Conservation (phyloP, 225 moss, liverwort and hornwort genomes). For the Polytrichum formosum region DNA sequence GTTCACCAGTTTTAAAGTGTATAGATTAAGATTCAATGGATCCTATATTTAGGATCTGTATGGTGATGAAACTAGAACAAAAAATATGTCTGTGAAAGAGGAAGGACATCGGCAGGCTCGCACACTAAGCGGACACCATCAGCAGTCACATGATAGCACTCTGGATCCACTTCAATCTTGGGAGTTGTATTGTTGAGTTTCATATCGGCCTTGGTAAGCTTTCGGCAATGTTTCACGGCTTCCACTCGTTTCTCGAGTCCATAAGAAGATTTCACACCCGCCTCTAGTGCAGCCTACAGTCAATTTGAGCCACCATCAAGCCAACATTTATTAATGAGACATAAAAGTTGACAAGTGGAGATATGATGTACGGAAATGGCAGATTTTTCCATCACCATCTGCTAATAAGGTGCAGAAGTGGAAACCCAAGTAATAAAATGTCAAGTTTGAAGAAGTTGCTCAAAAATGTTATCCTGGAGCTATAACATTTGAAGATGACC, state of each 20-base stretch:
- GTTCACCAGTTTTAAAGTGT: no score
- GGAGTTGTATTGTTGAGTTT: conserved; percentile 73
- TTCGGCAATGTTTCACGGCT: conserved; percentile 68
- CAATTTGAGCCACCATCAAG: background rate
- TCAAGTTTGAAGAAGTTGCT: no score
- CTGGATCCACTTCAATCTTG: conserved; percentile 72
- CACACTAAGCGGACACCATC: conserved; percentile 67
- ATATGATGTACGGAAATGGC: no score
- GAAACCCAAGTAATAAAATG: background rate
- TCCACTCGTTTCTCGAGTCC: conserved; percentile 69
- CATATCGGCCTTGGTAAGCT: conserved; percentile 74
- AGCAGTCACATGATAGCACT: conserved; percentile 69
- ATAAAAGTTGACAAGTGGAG: no score
- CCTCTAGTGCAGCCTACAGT: conserved; percentile 55
- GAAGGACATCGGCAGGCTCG: conserved; percentile 58
- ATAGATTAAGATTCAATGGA: no score
- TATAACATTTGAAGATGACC: no score
- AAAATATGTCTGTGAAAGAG: conserved; percentile 75
- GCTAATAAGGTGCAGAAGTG: background rate
- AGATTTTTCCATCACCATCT: background rate
- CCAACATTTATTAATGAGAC: no score
- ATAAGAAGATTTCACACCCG: conserved; percentile 42
- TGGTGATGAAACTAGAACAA: conserved; percentile 39
- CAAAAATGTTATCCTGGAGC: no score
- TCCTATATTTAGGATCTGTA: no score